Conservation (phyloP, 371 early-diverging fungal species). For the Blastocladiella emersonii region DNA sequence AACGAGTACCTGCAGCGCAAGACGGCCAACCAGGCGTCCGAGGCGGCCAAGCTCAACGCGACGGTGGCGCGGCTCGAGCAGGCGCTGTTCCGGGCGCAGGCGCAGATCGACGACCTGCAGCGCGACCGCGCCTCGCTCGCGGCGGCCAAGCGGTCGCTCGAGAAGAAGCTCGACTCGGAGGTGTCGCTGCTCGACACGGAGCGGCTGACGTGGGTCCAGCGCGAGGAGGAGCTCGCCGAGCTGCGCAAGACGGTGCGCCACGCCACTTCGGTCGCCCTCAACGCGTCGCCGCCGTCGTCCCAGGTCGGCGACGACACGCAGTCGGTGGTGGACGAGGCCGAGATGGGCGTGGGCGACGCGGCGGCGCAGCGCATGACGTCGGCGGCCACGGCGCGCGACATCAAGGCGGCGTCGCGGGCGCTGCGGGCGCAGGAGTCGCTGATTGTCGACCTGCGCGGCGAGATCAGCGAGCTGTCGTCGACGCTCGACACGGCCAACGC, state of each 20-base stretch:
- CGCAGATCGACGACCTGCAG: neutral
- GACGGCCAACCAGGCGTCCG: neutral
- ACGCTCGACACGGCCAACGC: too few relatives aligned
- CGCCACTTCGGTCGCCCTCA: neutral
- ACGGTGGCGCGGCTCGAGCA: neutral
- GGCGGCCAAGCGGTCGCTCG: neutral
- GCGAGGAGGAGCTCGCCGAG: neutral
- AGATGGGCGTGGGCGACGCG: neutral
- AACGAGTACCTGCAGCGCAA: neutral
- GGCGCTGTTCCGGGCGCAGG: neutral
- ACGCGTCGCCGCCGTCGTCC: too few relatives aligned
- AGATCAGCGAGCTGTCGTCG: neutral
- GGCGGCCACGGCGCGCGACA: neutral
- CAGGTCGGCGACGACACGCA: neutral
- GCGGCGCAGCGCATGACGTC: neutral
- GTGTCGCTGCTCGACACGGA: neutral
- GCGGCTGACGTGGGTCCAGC: neutral
- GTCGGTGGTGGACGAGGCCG: neutral
- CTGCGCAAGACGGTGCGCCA: neutral
- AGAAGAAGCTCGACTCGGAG: neutral
- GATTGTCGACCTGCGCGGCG: neutral
- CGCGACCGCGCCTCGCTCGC: neutral
- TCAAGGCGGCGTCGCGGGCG: neutral
- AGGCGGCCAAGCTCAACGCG: neutral
- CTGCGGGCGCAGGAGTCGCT: neutral